These are phyloP conservation scores for Aureobasidium mangrovei DNA, from an alignment of 2,329 filamentous ascomycete species.

Conservation along the genomic window DNA sequence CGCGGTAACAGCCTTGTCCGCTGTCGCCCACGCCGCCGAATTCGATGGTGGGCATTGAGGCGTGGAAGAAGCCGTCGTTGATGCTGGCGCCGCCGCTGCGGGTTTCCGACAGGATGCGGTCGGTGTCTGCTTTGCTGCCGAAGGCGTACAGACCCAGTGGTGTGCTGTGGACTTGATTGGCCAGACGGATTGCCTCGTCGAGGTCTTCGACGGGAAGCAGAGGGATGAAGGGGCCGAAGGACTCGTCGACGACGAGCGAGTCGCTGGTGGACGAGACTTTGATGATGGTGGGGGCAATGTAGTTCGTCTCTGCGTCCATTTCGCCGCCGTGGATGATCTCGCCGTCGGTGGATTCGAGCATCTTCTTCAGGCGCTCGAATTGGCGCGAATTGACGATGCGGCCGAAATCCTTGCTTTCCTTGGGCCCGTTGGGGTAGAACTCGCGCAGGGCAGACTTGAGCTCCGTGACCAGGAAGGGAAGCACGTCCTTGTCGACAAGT, in stretches of 20 bases:
- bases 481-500: constrained; percentile 66
- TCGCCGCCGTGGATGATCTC: constrained; percentile 81
- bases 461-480: constrained; percentile 63
- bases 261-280: constrained; percentile 67
- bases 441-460: constrained; percentile 62
- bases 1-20: constrained; percentile 68
- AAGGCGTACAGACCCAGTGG: constrained; percentile 81
- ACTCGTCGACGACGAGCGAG: constrained; percentile 71
- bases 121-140: constrained; percentile 68
- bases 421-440: constrained; percentile 77
- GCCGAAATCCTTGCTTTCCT: constrained; percentile 66
- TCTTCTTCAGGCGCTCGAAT: constrained; percentile 75
- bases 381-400: constrained; percentile 74
- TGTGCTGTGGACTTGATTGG: constrained; percentile 72
- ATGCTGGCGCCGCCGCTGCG: constrained; percentile 44
- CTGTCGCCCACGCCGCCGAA: constrained; percentile 81
- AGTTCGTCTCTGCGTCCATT: constrained; percentile 69
- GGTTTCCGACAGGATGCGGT: constrained; percentile 47
- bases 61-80: constrained; percentile 59
- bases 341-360: constrained; percentile 78
- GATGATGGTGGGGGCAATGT: constrained; percentile 91
- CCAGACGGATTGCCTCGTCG: constrained; percentile 76
- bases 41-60: constrained; percentile 58
- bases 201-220: constrained; percentile 69
- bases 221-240: constrained; percentile 86